Percentiles rank a stretch among this genome's conserved stretches.
phyloP scores from a whole-genome alignment of 2,329 filamentous ascomycete species.

The Colletotrichum tanaceti region DNA sequence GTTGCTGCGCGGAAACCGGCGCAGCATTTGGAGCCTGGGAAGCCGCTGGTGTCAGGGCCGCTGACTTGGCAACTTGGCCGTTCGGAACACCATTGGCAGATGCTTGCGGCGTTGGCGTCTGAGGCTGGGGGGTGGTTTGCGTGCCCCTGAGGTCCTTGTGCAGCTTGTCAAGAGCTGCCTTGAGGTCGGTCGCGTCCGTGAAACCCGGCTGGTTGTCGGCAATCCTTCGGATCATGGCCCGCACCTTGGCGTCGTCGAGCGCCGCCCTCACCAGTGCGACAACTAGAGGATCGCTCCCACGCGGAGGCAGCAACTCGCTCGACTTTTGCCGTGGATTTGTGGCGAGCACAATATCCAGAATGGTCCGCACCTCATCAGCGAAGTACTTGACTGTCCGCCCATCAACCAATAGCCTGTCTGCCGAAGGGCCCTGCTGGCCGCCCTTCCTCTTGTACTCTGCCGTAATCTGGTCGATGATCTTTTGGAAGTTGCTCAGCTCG shows the following conservation, averaged over 20 bases:
- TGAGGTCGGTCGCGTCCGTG: conserved; percentile 66
- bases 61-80: conserved; percentile 43
- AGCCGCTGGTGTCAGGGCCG: conserved; percentile 23
- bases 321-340: conserved; percentile 69
- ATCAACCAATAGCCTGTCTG: conserved; percentile 66
- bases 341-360: conserved; percentile 68
- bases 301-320: conserved; percentile 63
- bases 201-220: conserved; percentile 63
- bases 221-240: conserved; percentile 65
- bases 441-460: conserved; percentile 65
- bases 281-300: conserved; percentile 66
- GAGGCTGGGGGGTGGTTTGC: conserved; percentile 43
- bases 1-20: conserved; percentile 24
- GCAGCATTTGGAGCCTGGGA: conserved; percentile 22
- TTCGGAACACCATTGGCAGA: conserved; percentile 50
- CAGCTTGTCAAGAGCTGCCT: conserved; percentile 62
- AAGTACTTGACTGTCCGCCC: conserved; percentile 69
- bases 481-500: conserved; percentile 81
- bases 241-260: conserved; percentile 62
- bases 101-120: conserved; percentile 46
- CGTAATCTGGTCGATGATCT: conserved; percentile 83
- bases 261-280: conserved; percentile 68
- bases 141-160: conserved; percentile 51
- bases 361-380: conserved; percentile 68
- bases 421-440: conserved; percentile 63